These are phyloP conservation scores for Skeletonema menzelii DNA, from an alignment of 108 stramenopile species.

Conservation along the genomic window DNA sequence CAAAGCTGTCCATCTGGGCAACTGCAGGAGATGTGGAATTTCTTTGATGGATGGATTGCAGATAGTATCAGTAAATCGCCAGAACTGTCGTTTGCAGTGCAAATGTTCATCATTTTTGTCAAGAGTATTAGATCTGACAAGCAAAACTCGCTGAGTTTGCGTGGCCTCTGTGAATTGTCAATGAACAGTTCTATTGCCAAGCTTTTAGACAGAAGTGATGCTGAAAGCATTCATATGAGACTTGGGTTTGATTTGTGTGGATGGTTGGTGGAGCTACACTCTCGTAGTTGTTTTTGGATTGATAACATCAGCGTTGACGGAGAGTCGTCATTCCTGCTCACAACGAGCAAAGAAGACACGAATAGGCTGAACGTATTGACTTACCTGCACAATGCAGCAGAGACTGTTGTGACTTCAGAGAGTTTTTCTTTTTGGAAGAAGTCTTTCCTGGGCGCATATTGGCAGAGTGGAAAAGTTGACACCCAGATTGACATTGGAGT, in stretches of 20 bases:
- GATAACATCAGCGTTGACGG: slow-evolving; percentile 16
- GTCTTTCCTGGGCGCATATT: slow-evolving; percentile 11
- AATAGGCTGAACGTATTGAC: slow-evolving; percentile 9
- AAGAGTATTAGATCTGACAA: slow-evolving; percentile 36
- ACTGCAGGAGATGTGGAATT: slow-evolving; percentile 29
- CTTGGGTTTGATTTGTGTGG: slow-evolving; percentile 39
- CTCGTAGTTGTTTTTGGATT: slow-evolving; percentile 50
- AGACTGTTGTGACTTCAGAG: slow-evolving; percentile 17
- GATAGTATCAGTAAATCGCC: slow-evolving; percentile 1
- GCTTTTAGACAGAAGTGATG: slow-evolving; percentile 4
- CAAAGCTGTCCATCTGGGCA: slow-evolving; percentile 40
- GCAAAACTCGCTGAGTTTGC: slow-evolving; percentile 33
- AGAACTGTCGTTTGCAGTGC: slow-evolving; percentile 30
- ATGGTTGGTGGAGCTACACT: slow-evolving; percentile 48
- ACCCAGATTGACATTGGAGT: neutral
- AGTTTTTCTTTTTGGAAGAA: slow-evolving; percentile 26
- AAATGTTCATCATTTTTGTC: slow-evolving; percentile 45
- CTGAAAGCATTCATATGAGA: neutral
- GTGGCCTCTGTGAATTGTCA: slow-evolving; percentile 31
- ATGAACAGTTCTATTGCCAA: slow-evolving; percentile 23
- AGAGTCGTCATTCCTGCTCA: slow-evolving; percentile 22
- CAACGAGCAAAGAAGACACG: slow-evolving; percentile 9
- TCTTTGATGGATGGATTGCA: slow-evolving; percentile 43
- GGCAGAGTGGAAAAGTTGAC: neutral
- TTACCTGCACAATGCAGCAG: slow-evolving; percentile 19